phyloP scores from a whole-genome alignment of 2,329 filamentous ascomycete genomes.

The Trichothecium sympodiale region DNA sequence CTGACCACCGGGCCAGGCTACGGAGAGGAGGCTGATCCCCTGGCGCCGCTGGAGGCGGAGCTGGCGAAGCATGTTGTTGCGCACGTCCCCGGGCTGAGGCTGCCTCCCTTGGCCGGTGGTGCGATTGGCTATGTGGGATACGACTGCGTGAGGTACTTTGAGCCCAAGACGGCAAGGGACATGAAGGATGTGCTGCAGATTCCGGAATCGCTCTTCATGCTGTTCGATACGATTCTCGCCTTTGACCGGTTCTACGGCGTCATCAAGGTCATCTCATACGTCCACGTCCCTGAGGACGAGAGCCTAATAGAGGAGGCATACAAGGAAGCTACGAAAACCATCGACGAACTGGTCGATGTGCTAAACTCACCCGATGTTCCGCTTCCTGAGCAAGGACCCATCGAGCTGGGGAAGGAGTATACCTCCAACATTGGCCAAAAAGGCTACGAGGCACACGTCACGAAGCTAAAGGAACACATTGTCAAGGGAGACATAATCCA shows the following conservation, averaged over 20 bases:
- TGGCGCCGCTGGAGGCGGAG: constrained; percentile 73
- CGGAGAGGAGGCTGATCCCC: constrained; percentile 72
- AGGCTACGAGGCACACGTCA: constrained; percentile 89
- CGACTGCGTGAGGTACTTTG: constrained; percentile 95
- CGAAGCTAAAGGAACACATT: constrained; percentile 80
- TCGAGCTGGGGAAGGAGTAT: constrained; percentile 65
- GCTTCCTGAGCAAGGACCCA: constrained; percentile 64
- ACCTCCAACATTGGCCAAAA: constrained; percentile 81
- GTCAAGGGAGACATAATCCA: constrained; percentile 91
- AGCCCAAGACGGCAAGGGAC: constrained; percentile 85
- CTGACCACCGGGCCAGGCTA: constrained; percentile 81
- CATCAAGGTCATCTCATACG: constrained; percentile 87
- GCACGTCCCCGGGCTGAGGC: constrained; percentile 66
- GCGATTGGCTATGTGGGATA: constrained; percentile 96
- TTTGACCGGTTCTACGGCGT: constrained; percentile 92
- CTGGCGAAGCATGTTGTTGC: constrained; percentile 70
- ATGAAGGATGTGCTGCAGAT: constrained; percentile 82
- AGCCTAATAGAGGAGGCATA: constrained; percentile 50
- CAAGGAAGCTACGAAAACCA: constrained; percentile 49
- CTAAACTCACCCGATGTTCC: constrained; percentile 67
- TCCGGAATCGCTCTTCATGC: constrained; percentile 92
- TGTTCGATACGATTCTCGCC: constrained; percentile 88
- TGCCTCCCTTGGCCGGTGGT: constrained; percentile 82
- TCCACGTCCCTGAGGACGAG: constrained; percentile 53
- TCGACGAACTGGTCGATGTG: constrained; percentile 58